phyloP scores from a whole-genome alignment of 805 yeast species.

The Nakazawaea populi region DNA sequence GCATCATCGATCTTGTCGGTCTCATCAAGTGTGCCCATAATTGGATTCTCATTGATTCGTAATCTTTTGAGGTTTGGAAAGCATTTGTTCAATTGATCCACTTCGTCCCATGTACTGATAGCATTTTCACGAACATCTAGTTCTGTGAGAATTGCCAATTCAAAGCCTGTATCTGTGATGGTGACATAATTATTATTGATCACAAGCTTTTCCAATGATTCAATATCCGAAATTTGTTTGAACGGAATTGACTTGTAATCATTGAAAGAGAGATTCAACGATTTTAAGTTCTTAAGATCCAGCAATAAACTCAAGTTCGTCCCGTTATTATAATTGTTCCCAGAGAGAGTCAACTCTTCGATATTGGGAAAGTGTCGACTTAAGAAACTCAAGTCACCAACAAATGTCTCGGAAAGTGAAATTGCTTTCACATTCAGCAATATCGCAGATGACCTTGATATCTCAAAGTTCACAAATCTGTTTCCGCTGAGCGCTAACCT shows the following conservation, averaged over 20 bases:
- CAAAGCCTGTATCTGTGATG: not conserved
- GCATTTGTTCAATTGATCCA: constrained; percentile 34
- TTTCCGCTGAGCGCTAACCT: constrained; percentile 52
- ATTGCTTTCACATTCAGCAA: constrained; percentile 13
- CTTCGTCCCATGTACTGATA: constrained; percentile 38
- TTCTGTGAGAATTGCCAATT: constrained; percentile 11
- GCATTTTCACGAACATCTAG: constrained; percentile 51
- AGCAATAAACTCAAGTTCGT: constrained; percentile 9
- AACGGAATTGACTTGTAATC: constrained; percentile 1
- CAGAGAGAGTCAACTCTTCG: constrained; percentile 26
- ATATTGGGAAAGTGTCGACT: constrained; percentile 31
- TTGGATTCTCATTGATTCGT: constrained; percentile 48
- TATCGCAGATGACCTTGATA: not conserved
- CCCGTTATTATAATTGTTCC: constrained; percentile 24
- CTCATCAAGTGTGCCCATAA: constrained; percentile 30
- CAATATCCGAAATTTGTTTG: not conserved
- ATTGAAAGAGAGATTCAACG: constrained; percentile 26
- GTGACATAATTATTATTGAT: not conserved
- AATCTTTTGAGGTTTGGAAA: constrained; percentile 42
- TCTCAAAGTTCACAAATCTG: constrained; percentile 23
- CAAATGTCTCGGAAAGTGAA: constrained; percentile 13
- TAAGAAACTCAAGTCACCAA: constrained; percentile 16
- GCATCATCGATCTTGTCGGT: constrained; percentile 11
- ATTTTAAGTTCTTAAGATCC: constrained; percentile 11
- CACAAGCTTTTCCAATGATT: constrained; percentile 17